Base-by-base conservation (phyloP, 371 early-diverging fungal genomes). In the Dichotomocladium elegans region DNA sequence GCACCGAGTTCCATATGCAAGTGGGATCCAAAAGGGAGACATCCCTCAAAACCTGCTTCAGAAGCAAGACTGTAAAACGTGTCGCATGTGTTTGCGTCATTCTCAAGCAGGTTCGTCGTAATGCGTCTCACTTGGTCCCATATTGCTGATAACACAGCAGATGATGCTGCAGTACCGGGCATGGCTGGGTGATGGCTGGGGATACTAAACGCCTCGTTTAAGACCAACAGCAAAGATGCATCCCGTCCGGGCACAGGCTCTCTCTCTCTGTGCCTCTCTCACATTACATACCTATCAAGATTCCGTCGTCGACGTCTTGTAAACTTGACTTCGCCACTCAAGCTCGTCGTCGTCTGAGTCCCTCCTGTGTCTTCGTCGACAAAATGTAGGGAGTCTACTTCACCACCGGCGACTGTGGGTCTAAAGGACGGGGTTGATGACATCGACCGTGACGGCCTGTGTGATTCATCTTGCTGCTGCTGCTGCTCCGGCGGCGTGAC, bases 171-270 rank as follows among this genome's bases (percentile, higher is more conserved):
- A 0, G 63, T 59, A 1, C 68, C 66, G 14, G 60, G 65, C 17
- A 65, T 57, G 24, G 68, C 58, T 9, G 76, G 76, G 45, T 75
- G 76, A 56, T 75, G 76, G 15, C 67, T 54, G 31, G 76, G 76
- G 44, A 75, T 75, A 33, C 76, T 75, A 55, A 41, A 17, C n/a
- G n/a, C n/a, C n/a, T n/a, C n/a, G n/a, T n/a, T n/a, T n/a, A n/a
- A n/a, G n/a, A n/a, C n/a, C n/a, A n/a, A n/a, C n/a, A n/a, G n/a
- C n/a, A n/a, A n/a, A n/a, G n/a, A n/a, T n/a, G n/a, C n/a, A n/a
- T n/a, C n/a, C n/a, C n/a, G n/a, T n/a, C n/a, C n/a, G n/a, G n/a
- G n/a, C n/a, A n/a, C n/a, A n/a, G n/a, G n/a, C n/a, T n/a, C 4
- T 14, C 5, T 12, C 21, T 19, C 5, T 15, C 5, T 19, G 3